Percentiles rank a stretch among this genome's conserved stretches.
Evolutionary conservation across 2,329 filamentous ascomycete genomes (phyloP).

Genomic region (Cladosporium velox): DNA sequence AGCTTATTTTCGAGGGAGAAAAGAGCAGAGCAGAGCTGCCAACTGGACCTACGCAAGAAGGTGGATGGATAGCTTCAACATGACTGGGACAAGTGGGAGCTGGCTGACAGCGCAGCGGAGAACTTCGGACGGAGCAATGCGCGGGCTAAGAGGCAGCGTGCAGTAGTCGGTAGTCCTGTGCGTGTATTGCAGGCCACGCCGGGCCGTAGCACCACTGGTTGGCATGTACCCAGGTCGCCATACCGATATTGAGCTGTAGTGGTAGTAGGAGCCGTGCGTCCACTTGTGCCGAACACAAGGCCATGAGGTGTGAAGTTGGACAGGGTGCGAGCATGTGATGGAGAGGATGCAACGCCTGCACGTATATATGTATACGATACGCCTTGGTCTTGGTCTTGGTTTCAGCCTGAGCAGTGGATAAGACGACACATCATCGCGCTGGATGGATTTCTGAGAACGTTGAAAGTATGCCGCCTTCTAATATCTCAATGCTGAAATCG

Average conservation of each 20-base stretch:
- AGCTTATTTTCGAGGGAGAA: background rate
- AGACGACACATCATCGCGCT: background rate
- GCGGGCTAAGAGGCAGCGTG: constrained; percentile 7
- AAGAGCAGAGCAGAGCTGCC: background rate
- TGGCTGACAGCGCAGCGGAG: constrained; percentile 16
- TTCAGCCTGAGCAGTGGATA: background rate
- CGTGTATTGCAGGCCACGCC: constrained; percentile 11
- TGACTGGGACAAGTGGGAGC: background rate
- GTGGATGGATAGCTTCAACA: background rate
- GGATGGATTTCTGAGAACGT: background rate
- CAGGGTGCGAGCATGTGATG: background rate
- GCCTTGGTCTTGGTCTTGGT: background rate
- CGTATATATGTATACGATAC: background rate
- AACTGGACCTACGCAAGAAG: background rate
- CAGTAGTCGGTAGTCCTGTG: background rate
- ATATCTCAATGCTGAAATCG: background rate
- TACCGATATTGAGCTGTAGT: background rate
- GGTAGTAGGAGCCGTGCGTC: background rate
- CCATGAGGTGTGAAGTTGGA: background rate
- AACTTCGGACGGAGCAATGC: constrained; percentile 14
- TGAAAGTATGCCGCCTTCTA: background rate
- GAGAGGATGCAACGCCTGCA: background rate
- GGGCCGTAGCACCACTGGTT: background rate
- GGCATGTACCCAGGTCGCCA: background rate
- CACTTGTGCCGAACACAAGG: background rate